phyloP scores from a whole-genome alignment of 1,284 basidiomycete genomes.

The Amylostereum chailletii region DNA sequence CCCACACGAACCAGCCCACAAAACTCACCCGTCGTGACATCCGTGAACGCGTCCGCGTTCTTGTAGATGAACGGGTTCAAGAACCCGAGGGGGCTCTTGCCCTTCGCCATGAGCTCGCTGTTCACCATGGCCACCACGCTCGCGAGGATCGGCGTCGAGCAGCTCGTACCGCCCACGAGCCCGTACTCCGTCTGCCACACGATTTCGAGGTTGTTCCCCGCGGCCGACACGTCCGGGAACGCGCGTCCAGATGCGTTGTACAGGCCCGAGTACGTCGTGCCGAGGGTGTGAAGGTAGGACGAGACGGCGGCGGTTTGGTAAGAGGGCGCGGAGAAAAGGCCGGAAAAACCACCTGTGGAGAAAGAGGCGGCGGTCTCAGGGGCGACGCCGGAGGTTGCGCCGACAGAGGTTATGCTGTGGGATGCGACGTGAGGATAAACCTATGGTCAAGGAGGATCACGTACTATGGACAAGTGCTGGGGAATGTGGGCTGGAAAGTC shows the following conservation, averaged over 20 bases:
- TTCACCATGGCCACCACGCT: constrained; percentile 46
- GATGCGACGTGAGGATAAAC: background rate
- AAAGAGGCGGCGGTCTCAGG: constrained; percentile 14
- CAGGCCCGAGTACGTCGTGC: background rate
- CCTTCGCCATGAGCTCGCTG: constrained; percentile 33
- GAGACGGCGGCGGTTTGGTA: constrained; percentile 1
- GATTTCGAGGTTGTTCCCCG: constrained; percentile 24
- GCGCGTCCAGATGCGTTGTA: constrained; percentile 4
- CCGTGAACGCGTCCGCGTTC: background rate
- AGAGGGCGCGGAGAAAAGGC: background rate
- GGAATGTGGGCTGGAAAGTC: constrained; percentile 1
- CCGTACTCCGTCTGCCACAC: constrained; percentile 16
- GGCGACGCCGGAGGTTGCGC: constrained; percentile 16
- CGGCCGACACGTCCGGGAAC: constrained; percentile 30
- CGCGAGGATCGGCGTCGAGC: constrained; percentile 41
- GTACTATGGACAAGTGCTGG: background rate
- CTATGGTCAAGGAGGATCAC: background rate
- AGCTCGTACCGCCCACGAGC: constrained; percentile 42
- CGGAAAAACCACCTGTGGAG: constrained; percentile 5
- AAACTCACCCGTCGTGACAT: background rate
- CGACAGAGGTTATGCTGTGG: background rate
- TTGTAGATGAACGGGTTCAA: constrained; percentile 38
- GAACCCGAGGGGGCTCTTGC: constrained; percentile 35
- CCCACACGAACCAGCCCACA: background rate
- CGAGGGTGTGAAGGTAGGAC: background rate